Conservation (phyloP, 2,329 filamentous ascomycete species). For the Trichophaea hybrida region DNA sequence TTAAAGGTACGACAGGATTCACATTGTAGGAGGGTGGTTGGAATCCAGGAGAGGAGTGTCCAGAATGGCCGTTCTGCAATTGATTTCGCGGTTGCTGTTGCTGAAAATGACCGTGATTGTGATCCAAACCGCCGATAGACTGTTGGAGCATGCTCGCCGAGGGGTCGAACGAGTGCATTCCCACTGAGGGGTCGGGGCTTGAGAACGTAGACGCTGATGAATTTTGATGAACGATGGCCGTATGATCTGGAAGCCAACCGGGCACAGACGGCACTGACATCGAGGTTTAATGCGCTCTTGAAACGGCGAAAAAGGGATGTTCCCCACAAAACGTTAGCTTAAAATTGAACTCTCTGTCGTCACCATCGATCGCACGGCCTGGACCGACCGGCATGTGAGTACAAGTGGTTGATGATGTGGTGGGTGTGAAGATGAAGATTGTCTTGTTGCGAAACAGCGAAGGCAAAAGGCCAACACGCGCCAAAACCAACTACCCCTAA, state of each 20-base stretch:
- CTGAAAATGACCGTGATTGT: slow-evolving; percentile 30
- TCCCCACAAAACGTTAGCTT: slow-evolving; percentile 6
- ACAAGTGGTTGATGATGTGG: neutral
- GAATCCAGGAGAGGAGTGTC: slow-evolving; percentile 68
- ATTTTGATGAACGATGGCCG: slow-evolving; percentile 42
- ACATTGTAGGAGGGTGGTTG: slow-evolving; percentile 68
- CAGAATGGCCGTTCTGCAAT: slow-evolving; percentile 68
- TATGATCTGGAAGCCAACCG: slow-evolving; percentile 53
- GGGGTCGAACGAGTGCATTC: slow-evolving; percentile 50
- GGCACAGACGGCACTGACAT: slow-evolving; percentile 20
- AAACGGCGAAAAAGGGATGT: neutral
- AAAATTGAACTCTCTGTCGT: slow-evolving; percentile 2
- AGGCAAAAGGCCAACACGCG: neutral
- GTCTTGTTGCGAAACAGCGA: neutral
- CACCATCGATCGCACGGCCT: slow-evolving; percentile 4
- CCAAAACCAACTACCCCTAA: neutral
- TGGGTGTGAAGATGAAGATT: neutral
- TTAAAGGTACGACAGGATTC: slow-evolving; percentile 76
- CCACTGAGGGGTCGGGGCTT: slow-evolving; percentile 33
- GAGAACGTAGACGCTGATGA: slow-evolving; percentile 26
- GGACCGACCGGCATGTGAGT: neutral
- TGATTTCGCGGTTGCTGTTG: slow-evolving; percentile 38
- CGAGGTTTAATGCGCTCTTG: slow-evolving; percentile 43
- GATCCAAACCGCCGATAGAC: neutral
- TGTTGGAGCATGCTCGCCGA: slow-evolving; percentile 41